Conservation (phyloP, 805 yeast species). For the Suhomyces tanzawaensis region DNA sequence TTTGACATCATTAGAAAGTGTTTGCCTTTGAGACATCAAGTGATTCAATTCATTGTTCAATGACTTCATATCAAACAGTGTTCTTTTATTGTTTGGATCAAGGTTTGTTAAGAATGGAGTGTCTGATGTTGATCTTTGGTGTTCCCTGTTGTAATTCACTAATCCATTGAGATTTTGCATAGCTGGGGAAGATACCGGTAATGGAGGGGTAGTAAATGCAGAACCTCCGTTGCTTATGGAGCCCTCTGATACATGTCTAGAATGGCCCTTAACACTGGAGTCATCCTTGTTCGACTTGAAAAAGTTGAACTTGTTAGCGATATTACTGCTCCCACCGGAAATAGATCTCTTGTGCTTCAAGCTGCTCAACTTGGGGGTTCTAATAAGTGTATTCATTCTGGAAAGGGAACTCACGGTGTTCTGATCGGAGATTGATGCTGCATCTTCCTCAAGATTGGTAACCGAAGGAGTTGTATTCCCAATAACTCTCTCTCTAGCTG, state of each 20-base stretch:
- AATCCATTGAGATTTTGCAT: conserved; percentile 2
- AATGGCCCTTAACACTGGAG: conserved; percentile 24
- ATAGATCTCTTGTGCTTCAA: conserved; percentile 41
- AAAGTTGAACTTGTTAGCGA: conserved; percentile 29
- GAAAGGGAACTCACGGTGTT: conserved; percentile 11
- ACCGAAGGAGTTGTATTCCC: conserved; percentile 28
- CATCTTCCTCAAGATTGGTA: conserved; percentile 32
- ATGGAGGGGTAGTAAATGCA: conserved; percentile 45
- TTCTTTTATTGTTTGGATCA: conserved; percentile 12
- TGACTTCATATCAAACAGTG: conserved; percentile 38
- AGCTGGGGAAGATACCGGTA: conserved; percentile 33
- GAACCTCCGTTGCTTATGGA: conserved; percentile 28
- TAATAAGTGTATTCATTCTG: conserved; percentile 28
- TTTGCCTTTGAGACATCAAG: conserved; percentile 25
- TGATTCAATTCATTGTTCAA: conserved; percentile 41
- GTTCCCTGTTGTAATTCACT: conserved; percentile 19
- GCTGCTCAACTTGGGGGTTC: conserved; percentile 30
- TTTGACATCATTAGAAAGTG: conserved; percentile 24
- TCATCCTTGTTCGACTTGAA: conserved; percentile 29
- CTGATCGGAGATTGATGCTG: neutral
- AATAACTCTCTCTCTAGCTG: conserved; percentile 5
- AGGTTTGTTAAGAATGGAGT: conserved; percentile 27
- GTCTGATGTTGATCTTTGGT: conserved; percentile 45
- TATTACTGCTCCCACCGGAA: conserved; percentile 33
- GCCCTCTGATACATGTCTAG: conserved; percentile 41